A percentile compares a stretch with the other conserved stretches of the same genome.
Conservation (phyloP, 257 asterid species). For the Petunia axillaris region DNA sequence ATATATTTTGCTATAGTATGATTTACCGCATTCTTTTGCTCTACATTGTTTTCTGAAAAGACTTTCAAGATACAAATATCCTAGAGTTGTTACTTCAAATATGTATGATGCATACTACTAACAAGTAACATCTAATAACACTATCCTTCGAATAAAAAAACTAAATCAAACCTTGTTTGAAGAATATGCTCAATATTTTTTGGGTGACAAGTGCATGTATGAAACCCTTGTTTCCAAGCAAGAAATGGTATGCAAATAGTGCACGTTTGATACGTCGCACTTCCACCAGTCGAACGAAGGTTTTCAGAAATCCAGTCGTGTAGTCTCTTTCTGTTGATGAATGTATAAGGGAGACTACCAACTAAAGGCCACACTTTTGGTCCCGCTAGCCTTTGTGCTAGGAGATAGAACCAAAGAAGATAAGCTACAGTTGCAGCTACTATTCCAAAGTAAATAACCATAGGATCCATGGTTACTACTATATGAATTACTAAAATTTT, state of each 20-base stretch:
- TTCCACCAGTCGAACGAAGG: slow-evolving; percentile 54
- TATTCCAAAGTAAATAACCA: slow-evolving; percentile 28
- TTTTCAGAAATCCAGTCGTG: slow-evolving; percentile 78
- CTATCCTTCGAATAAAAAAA: too few relatives aligned
- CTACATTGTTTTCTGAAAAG: too few relatives aligned
- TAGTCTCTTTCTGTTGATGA: slow-evolving; percentile 58
- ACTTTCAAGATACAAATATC: too few relatives aligned
- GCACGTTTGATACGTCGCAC: slow-evolving; percentile 74
- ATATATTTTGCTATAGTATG: too few relatives aligned
- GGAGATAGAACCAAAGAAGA: slow-evolving; percentile 64
- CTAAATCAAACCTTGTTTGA: too few relatives aligned
- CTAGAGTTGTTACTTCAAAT: too few relatives aligned
- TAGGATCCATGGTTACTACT: slow-evolving; percentile 41
- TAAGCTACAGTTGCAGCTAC: slow-evolving; percentile 49
- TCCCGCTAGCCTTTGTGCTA: slow-evolving; percentile 64
- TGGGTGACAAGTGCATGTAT: slow-evolving; percentile 78
- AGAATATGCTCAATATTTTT: slow-evolving; percentile 76
- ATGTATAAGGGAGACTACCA: slow-evolving; percentile 69
- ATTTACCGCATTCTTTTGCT: too few relatives aligned
- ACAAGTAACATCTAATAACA: too few relatives aligned
- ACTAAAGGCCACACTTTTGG: slow-evolving; percentile 67
- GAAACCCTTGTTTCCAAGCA: slow-evolving; percentile 64
- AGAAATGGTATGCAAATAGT: slow-evolving; percentile 65
- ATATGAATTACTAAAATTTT: too few relatives aligned
- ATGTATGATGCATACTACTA: too few relatives aligned